A percentile compares a stretch with the other conserved stretches of the same genome.
These are phyloP conservation scores for Stachybotrys echinatus DNA, from an alignment of 2,329 filamentous ascomycete species.

Conservation along the genomic window DNA sequence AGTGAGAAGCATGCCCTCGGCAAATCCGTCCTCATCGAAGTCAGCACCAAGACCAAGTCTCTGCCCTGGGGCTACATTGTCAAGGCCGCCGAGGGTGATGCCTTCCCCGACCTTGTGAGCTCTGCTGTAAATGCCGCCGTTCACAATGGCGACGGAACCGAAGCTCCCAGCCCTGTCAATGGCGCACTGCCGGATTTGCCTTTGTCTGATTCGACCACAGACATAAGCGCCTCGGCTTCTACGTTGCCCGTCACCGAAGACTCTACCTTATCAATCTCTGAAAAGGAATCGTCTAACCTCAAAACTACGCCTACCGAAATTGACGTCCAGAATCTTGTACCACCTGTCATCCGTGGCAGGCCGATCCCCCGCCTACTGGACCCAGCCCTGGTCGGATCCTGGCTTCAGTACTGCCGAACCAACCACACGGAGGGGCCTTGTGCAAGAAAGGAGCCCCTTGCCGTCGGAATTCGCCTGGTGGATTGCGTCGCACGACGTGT, in stretches of 20 bases:
- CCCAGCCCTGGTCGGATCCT: slow-evolving; percentile 21
- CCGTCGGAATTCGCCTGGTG: slow-evolving; percentile 24
- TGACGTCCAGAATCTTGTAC: background rate
- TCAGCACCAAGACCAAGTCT: slow-evolving; percentile 27
- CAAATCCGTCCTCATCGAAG: slow-evolving; percentile 27
- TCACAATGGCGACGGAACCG: background rate
- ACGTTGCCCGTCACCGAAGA: too few species aligned
- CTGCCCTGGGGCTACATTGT: slow-evolving; percentile 32
- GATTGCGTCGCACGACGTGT: slow-evolving; percentile 23
- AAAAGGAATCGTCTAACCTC: too few species aligned
- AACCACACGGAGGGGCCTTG: slow-evolving; percentile 20
- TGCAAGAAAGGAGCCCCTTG: slow-evolving; percentile 8
- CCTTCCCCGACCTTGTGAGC: slow-evolving; percentile 10
- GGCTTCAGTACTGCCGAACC: slow-evolving; percentile 28
- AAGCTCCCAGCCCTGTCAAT: too few species aligned
- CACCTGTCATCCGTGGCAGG: slow-evolving; percentile 22
- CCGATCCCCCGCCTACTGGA: slow-evolving; percentile 23
- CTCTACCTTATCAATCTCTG: too few species aligned
- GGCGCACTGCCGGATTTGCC: too few species aligned
- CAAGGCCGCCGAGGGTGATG: slow-evolving; percentile 17
- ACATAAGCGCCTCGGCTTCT: too few species aligned
- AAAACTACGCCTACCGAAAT: background rate
- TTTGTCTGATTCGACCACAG: too few species aligned
- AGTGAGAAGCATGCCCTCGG: slow-evolving; percentile 30
- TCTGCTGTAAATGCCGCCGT: slow-evolving; percentile 12